A percentile compares a stretch with the other conserved stretches of the same genome.
phyloP scores from a whole-genome alignment of 2,329 filamentous ascomycete species.

The Trichoderma sp. region DNA sequence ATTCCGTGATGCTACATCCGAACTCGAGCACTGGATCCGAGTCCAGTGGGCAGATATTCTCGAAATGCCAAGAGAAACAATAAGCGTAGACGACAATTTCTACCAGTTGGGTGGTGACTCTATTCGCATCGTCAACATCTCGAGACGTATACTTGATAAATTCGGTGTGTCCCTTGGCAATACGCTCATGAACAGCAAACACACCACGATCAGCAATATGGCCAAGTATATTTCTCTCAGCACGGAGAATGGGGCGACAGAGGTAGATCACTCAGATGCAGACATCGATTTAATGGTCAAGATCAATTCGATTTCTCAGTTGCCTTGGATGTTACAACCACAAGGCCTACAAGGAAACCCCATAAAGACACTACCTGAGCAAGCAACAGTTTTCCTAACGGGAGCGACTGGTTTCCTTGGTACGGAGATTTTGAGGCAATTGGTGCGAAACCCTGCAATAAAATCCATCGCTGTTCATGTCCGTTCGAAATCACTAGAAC shows the following conservation, averaged over 20 bases:
- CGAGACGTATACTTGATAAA: conserved; percentile 19
- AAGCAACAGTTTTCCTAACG: conserved; percentile 15
- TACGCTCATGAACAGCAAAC: conserved; percentile 25
- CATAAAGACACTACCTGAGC: background rate
- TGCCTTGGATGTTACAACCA: background rate
- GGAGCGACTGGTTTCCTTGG: conserved; percentile 18
- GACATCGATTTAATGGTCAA: conserved; percentile 4
- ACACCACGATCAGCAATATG: conserved; percentile 22
- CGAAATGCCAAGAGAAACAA: background rate
- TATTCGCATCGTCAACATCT: conserved; percentile 23
- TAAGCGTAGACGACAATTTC: conserved; percentile 13
- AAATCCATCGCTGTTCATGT: background rate
- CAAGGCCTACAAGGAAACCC: background rate
- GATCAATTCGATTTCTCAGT: background rate
- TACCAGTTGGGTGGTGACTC: conserved; percentile 20
- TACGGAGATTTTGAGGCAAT: conserved; percentile 14
- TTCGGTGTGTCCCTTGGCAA: conserved; percentile 21
- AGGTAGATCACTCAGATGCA: background rate
- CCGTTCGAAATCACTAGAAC: background rate
- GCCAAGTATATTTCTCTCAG: conserved; percentile 21
- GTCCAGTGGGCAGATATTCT: conserved; percentile 5
- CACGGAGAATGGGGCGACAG: background rate
- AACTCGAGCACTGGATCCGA: conserved; percentile 6
- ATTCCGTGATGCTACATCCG: conserved; percentile 7
- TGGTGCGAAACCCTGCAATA: background rate